Base-by-base conservation (phyloP, 441 rosid species). In the Oxalis stricta region DNA sequence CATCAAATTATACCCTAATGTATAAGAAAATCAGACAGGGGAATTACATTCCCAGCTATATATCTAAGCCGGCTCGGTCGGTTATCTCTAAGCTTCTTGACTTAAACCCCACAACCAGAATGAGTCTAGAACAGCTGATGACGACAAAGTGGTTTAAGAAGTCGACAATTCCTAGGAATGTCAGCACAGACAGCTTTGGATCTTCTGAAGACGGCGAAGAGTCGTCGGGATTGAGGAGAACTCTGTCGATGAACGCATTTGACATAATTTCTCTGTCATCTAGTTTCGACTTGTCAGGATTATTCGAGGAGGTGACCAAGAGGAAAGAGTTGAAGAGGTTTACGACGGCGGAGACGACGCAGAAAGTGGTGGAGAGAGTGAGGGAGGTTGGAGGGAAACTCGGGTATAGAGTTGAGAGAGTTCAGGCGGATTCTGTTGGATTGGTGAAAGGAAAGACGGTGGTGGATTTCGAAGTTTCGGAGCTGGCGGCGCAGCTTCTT, bases 231-330 rank as follows among this genome's bases (percentile, higher is more conserved):
- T 15, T 17, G 2, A 29, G 19, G 7, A 17, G 21, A 19, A n/a
- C n/a, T n/a, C n/a, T n/a, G n/a, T n/a, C n/a, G n/a, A 9, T 50
- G 46, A 85, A 74, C 1, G 84, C 95, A 10, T 80, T 76, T 29
- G 91, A 82, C 49, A 46, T 88, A 20, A 84, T 88, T 33, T 79
- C 97, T 1, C 23, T 82, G 15, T 84, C 94, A 0, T 71, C 95
- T 0, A 95, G 94, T 4, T 43, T 89, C 54, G 80, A 89, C 61
- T 68, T 84, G 34, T 89, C 97, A 0, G 88, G 97, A 7, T 67
- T 89, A 34, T 84, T 89, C 28, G 79, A 77, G n/a, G n/a, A n/a
- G 60, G 55, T 9, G 10, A 45, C 18, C 34, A 39, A 44, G 23
- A 66, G 56, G 60, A 76, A 47, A 30, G 79, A 69, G 14, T n/a